Base-by-base conservation (phyloP, 23 red algal species). In the Gracilariopsis chorda region DNA sequence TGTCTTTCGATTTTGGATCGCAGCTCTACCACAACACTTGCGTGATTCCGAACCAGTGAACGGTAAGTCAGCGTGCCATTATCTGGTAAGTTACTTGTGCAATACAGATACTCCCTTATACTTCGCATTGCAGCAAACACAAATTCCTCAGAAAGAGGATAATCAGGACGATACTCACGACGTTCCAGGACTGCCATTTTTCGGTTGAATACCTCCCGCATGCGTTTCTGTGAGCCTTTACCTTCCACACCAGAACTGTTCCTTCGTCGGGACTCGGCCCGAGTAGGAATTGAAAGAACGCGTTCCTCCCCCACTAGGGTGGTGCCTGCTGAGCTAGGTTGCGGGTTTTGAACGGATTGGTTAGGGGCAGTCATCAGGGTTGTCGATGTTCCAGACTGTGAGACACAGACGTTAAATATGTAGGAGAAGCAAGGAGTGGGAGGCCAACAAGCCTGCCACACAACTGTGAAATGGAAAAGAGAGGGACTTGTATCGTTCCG, bases 171-270 rank as follows among this genome's bases (percentile, higher is more conserved):
- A n/a, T 77, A 52, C 72, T 77, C 25, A 49, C 43, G 43, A 0
- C 14, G 2, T 29, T 49, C 29, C 33, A 52, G 44, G 36, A 2
- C 9, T 3, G 20, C 72, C 24, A 52, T 77, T 36, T 68, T 41
- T 6, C 62, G 62, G 44, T 77, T 77, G 72, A 77, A 77, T 17
- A 77, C 44, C 7, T 77, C 72, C 21, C 72, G 72, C 48, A 51
- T 77, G 13, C 24, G 36, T 4, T 28, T 37, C 72, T 52, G 72
- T 33, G 72, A 77, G 0, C 44, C 72, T 68, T 68, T 39, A 19
- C 62, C 62, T 41, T 16, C 20, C 12, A 41, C 33, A 10, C 62
- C 62, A 40, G 5, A 39, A 17, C 41, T 68, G 41, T 37, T 16
- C 20, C 3, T 25, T 41, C 62, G 28, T 10, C 62, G 62, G 1